A percentile compares a stretch with the other conserved stretches of the same genome.
These are phyloP conservation scores for Lactarius vividus DNA, from an alignment of 768 basidiomycete genomes.

Conservation along the genomic window DNA sequence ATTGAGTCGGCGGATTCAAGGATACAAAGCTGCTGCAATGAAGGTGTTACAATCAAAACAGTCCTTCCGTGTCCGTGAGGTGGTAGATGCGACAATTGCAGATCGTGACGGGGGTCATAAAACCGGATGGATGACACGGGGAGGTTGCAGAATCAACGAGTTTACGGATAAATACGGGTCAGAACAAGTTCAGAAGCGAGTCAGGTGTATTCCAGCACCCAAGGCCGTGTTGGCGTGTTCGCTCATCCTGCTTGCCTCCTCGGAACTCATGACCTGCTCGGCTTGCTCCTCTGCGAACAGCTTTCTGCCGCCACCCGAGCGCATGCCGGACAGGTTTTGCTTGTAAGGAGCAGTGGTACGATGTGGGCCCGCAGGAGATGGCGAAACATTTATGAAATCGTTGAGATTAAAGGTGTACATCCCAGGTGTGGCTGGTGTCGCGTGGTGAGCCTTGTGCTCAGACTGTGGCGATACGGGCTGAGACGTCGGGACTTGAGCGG, in stretches of 20 bases:
- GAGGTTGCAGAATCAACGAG: constrained; percentile 19
- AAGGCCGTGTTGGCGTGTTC: constrained; percentile 24
- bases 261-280: constrained; percentile 18
- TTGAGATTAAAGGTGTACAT: constrained; percentile 29
- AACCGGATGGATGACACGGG: constrained; percentile 21
- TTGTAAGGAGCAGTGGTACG: constrained; percentile 22
- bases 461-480: constrained; percentile 19
- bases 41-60: constrained; percentile 26
- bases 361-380: constrained; percentile 27
- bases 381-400: constrained; percentile 30
- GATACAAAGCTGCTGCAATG: constrained; percentile 23
- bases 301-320: constrained; percentile 26
- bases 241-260: constrained; percentile 18
- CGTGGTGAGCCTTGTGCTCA: constrained; percentile 19
- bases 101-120: constrained; percentile 27
- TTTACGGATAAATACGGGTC: constrained; percentile 24
- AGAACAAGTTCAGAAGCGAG: constrained; percentile 22
- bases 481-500: not conserved
- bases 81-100: constrained; percentile 31
- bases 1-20: constrained; percentile 14
- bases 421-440: constrained; percentile 27
- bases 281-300: constrained; percentile 28
- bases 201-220: constrained; percentile 28
- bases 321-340: constrained; percentile 25
- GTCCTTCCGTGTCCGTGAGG: constrained; percentile 28